These are phyloP conservation scores for Trichoderma asperelloides DNA, from an alignment of 495 filamentous ascomycete species.

Conservation along the genomic window DNA sequence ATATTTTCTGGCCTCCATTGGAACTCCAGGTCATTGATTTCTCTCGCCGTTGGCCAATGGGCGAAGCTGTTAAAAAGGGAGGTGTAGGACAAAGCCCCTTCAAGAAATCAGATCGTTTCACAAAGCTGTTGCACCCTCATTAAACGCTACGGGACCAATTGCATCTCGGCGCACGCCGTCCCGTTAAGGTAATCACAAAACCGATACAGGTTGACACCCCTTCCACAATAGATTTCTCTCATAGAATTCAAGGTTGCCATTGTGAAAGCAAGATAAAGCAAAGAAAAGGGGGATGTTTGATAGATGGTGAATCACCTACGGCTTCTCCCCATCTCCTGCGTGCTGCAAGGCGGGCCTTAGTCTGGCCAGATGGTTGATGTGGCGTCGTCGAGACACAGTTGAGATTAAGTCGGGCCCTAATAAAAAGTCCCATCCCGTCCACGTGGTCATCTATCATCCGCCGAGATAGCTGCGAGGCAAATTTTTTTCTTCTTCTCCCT, in stretches of 20 bases:
- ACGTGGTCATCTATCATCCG: constrained; percentile 5
- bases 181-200: background rate
- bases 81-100: background rate
- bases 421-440: constrained; percentile 3
- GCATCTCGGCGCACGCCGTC: background rate
- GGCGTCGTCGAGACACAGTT: background rate
- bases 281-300: background rate
- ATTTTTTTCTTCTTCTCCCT: background rate
- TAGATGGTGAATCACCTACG: background rate
- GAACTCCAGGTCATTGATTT: background rate
- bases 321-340: background rate
- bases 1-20: background rate
- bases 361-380: background rate
- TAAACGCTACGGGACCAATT: background rate
- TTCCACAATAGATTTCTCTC: background rate
- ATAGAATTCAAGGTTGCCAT: background rate
- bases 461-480: background rate
- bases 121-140: background rate
- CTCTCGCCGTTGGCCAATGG: background rate
- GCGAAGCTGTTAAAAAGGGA: background rate
- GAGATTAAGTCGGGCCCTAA: constrained; percentile 1
- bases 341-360: background rate
- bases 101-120: background rate
- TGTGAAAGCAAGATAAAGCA: background rate
- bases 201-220: background rate